Base-by-base conservation (phyloP, 1,284 basidiomycete species). In the Xanthoconium separans region DNA sequence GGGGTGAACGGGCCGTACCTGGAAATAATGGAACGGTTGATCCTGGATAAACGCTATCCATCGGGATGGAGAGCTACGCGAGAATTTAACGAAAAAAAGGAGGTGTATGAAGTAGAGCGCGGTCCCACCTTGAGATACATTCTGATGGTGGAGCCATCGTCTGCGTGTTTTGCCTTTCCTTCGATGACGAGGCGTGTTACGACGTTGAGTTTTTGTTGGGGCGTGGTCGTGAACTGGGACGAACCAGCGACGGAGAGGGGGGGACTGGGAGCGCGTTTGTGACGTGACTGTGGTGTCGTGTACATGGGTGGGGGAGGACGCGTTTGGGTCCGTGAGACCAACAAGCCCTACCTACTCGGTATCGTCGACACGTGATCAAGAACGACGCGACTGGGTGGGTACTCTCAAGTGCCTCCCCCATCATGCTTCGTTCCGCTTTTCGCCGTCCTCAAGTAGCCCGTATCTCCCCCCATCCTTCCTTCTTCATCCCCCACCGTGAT, bases 181-280 rank as follows among this genome's bases (percentile, higher is more conserved):
- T 89, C 86, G 48, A 91, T 81, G 12, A 82, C 83, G 31, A 90
- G 78, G 55, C 86, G 84, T 54, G 86, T 85, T 4, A 90, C 85
- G 18, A 89, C 73, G 63, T 88, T 88, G 48, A 83, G 62, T 61
- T 79, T 84, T 50, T 75, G 73, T 49, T 77, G 77, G 27, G 74
- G 58, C 6, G 65, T 66, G 11, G 66, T 64, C 2, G 68, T 73
- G 48, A 62, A 59, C 29, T 73, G 70, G 7, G 70, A 70, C 1
- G 75, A 72, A 50, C 66, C 69, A 2, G 73, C 62, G 40, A 59
- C 67, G 2, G 78, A 77, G 50, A 69, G 66, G 6, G 79, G 72
- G 3, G 79, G 79, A 51, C 77, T 80, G 15, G 63, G 48, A 9
- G 70, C 65, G 56, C 73, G 68, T 45, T 63, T 65, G 51, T 64